phyloP scores from a whole-genome alignment of 2,329 filamentous ascomycete genomes.

The Didymella sp. region DNA sequence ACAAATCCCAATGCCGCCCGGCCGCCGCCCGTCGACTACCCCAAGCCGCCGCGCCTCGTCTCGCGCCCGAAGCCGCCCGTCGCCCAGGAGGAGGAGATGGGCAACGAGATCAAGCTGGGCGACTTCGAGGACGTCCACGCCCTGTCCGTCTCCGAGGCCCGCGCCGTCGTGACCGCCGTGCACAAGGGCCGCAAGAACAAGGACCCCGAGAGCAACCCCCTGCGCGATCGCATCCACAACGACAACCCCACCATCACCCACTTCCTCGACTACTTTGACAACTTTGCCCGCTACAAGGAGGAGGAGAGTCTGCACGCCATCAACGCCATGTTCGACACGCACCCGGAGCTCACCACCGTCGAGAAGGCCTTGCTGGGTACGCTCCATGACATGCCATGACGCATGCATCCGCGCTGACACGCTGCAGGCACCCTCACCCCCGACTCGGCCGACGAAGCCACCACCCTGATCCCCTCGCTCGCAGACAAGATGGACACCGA shows the following conservation, averaged over 20 bases:
- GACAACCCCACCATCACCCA: slow-evolving; percentile 72
- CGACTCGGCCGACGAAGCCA: slow-evolving; percentile 92
- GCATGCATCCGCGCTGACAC: slow-evolving; percentile 15
- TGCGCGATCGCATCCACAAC: slow-evolving; percentile 78
- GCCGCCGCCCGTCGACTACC: slow-evolving; percentile 14
- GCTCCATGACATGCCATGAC: slow-evolving; percentile 48
- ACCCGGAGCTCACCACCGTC: slow-evolving; percentile 84
- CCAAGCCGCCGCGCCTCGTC: slow-evolving; percentile 43
- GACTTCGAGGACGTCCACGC: slow-evolving; percentile 94
- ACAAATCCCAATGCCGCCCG: slow-evolving; percentile 25
- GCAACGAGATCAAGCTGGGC: slow-evolving; percentile 80
- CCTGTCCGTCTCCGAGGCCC: slow-evolving; percentile 88
- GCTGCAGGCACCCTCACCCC: slow-evolving; percentile 83
- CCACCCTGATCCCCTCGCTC: slow-evolving; percentile 90
- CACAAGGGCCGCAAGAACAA: slow-evolving; percentile 80
- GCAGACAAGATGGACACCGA: slow-evolving; percentile 89
- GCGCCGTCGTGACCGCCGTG: slow-evolving; percentile 89
- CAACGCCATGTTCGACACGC: slow-evolving; percentile 80
- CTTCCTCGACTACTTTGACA: slow-evolving; percentile 90
- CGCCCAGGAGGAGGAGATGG: slow-evolving; percentile 85
- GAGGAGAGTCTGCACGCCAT: slow-evolving; percentile 96
- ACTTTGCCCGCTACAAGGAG: slow-evolving; percentile 94
- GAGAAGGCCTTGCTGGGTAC: slow-evolving; percentile 86
- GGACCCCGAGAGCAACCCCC: slow-evolving; percentile 67
- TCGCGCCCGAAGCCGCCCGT: slow-evolving; percentile 65